phyloP scores from a whole-genome alignment of 768 basidiomycete genomes.

The Xerocomellus amylosporus region DNA sequence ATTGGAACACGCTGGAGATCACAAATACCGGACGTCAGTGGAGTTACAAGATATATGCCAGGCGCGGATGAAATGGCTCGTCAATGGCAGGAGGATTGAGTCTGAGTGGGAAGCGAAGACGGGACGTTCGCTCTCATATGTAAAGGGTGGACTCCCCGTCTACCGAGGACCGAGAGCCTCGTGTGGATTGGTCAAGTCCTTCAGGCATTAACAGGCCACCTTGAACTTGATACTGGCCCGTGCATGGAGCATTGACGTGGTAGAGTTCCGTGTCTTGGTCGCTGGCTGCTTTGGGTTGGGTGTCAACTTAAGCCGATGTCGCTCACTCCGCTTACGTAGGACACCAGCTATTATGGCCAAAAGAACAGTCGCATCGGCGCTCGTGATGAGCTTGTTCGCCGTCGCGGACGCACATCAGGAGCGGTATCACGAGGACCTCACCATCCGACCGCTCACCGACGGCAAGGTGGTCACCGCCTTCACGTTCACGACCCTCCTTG shows the following conservation, averaged over 20 bases:
- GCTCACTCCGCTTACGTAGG: too few relatives aligned
- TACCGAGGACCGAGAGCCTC: too few relatives aligned
- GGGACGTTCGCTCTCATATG: too few relatives aligned
- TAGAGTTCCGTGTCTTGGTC: too few relatives aligned
- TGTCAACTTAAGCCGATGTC: too few relatives aligned
- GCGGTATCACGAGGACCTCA: constrained; percentile 48
- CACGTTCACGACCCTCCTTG: constrained; percentile 67
- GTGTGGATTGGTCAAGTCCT: too few relatives aligned
- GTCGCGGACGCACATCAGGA: constrained; percentile 23
- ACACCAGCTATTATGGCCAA: constrained; percentile 6
- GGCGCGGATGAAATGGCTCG: background rate
- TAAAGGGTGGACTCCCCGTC: too few relatives aligned
- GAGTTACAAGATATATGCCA: background rate
- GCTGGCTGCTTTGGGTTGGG: too few relatives aligned
- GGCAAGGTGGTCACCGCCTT: constrained; percentile 82
- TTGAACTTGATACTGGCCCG: too few relatives aligned
- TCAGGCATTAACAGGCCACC: too few relatives aligned
- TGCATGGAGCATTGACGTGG: too few relatives aligned
- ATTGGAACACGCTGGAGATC: background rate
- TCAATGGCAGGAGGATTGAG: background rate
- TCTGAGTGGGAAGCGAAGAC: background rate
- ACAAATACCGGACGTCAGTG: background rate
- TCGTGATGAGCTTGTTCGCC: constrained; percentile 9
- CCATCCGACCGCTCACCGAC: constrained; percentile 64
- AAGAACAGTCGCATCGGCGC: background rate